Evolutionary conservation across 768 basidiomycete species (phyloP).

Genomic region (Tulasnella sp.): DNA sequence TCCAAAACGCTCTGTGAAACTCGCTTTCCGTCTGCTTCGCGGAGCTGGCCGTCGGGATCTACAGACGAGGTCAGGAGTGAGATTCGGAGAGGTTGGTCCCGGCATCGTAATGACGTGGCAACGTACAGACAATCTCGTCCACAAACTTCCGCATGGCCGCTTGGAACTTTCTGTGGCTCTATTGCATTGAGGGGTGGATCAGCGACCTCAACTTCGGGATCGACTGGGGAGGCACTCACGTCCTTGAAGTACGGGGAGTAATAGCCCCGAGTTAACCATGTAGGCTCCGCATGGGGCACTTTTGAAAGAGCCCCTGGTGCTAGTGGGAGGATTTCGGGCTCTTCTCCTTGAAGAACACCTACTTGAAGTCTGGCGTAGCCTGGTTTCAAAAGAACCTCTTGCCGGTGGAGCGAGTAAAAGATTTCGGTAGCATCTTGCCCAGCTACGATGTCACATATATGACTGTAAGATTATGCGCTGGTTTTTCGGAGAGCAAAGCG

Average conservation of each 20-base stretch:
- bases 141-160: constrained; percentile 59
- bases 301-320: constrained; percentile 57
- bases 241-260: constrained; percentile 75
- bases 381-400: constrained; percentile 72
- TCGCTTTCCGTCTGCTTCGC: constrained; percentile 88
- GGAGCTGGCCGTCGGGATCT: constrained; percentile 42
- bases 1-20: constrained; percentile 72
- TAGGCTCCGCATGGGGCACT: constrained; percentile 87
- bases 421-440: constrained; percentile 83
- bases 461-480: background rate
- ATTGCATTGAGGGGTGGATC: background rate
- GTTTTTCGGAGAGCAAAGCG: background rate
- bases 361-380: constrained; percentile 71
- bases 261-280: constrained; percentile 69
- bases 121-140: constrained; percentile 57
- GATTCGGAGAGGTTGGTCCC: background rate
- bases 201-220: background rate
- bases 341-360: constrained; percentile 64
- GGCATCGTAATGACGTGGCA: background rate
- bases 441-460: constrained; percentile 42
- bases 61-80: background rate
- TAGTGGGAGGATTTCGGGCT: constrained; percentile 49
- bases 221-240: constrained; percentile 37
- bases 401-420: constrained; percentile 85
- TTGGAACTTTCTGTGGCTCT: constrained; percentile 64